These are phyloP conservation scores for Hypoxylon rubiginosum DNA, from an alignment of 2,329 filamentous ascomycete genomes.

Conservation along the genomic window DNA sequence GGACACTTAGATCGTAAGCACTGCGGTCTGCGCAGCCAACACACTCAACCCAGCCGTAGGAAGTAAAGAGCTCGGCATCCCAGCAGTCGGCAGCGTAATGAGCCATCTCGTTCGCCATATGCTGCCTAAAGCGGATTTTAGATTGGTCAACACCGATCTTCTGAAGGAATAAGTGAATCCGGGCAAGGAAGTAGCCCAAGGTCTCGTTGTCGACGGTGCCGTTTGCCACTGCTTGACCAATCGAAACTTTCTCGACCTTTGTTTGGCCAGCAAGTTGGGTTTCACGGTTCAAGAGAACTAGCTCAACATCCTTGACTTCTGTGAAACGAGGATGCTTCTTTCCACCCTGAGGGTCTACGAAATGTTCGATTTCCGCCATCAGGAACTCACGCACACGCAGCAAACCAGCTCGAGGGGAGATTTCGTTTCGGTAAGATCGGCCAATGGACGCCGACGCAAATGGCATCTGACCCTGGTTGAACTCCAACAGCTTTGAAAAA, in stretches of 20 bases:
- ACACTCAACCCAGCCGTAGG: conserved; percentile 97
- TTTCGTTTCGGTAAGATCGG: conserved; percentile 98
- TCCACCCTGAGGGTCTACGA: conserved; percentile 91
- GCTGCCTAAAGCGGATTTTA: conserved; percentile 96
- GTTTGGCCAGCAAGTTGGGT: conserved; percentile 91
- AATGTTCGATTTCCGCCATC: conserved; percentile 99
- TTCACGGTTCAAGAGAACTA: conserved; percentile 85
- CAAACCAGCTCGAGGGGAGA: conserved; percentile 91
- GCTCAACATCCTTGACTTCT: conserved; percentile 85
- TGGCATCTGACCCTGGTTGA: conserved; percentile 94
- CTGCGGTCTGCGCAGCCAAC: conserved; percentile 96
- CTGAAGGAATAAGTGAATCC: conserved; percentile 90
- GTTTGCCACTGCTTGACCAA: conserved; percentile 87
- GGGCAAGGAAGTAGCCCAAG: conserved; percentile 94
- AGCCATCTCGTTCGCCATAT: conserved; percentile 75
- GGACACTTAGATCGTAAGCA: conserved; percentile 93
- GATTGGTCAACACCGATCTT: conserved; percentile 87
- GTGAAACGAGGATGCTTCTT: conserved; percentile 94
- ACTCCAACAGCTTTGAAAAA: conserved; percentile 85
- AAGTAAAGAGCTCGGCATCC: conserved; percentile 94
- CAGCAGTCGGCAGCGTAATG: conserved; percentile 98
- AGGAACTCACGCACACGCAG: conserved; percentile 96
- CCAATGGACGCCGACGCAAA: conserved; percentile 98
- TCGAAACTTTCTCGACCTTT: conserved; percentile 76
- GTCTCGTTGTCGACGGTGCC: conserved; percentile 96